Evolutionary conservation across 257 asterid genomes (phyloP), one percentile per base, ranked within the genome.

Genomic region (Capsicum baccatum): DNA sequence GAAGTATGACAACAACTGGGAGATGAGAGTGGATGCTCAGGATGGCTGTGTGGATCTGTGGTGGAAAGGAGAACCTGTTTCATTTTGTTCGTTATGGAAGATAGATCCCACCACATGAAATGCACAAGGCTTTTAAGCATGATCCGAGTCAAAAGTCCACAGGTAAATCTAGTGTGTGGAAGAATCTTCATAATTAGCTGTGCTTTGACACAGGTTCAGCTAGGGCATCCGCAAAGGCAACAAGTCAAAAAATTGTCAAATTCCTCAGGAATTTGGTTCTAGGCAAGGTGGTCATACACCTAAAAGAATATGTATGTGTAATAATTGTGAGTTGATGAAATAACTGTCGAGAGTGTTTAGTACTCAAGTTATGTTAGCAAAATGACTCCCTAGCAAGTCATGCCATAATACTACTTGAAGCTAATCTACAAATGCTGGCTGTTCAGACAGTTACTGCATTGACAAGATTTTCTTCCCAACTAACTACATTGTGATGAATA

Each of bases 1-100:
- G 91, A 94, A 94, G 89, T 92, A 94, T 62, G 97, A 93, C 13
- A 88, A 88, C 52, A 91, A 90, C 47, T 94, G 98, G 98, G 97
- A 94, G 91, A 87, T 93, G 80, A 88, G 87, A 79, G 90, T 85
- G 64, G 97, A 93, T 6, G 95, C 92, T 81, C 89, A 48, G 56
- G 97, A 92, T 58, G 88, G 89, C 3, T 90, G 93, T 78, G 89
- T 92, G 13, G 90, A 91, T 12, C 58, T 94, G 86, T 91, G 91
- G 90, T 94, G 97, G 98, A 94, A 92, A 87, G 98, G 97, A 42
- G 95, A 93, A 82, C 89, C 95, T 5, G 94, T 93, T 26, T 92
- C 98, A 9, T 94, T 94, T 83, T 93, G 94, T 84, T 93, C 97
- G 3, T 62, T 91, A 76, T 94, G 97, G 97, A 94, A 91, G 87